Percentiles rank a stretch among this genome's conserved stretches.
Evolutionary conservation across 2,329 filamentous ascomycete species (phyloP).

Genomic region (Raffaelea deltoideospora): DNA sequence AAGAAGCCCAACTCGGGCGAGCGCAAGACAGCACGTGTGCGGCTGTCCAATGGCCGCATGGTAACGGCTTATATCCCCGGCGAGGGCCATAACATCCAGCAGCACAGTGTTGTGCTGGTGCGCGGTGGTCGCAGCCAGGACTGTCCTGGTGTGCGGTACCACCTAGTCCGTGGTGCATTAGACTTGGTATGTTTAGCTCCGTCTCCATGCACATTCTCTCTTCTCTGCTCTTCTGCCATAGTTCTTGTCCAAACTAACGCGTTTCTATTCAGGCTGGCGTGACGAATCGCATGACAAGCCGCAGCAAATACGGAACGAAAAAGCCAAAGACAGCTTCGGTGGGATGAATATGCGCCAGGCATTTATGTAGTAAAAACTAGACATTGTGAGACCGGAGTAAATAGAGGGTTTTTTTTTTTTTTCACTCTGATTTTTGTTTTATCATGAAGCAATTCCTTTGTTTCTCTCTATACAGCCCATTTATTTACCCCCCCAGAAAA

Average conservation of each 20-base stretch:
- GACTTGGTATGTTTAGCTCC: slow-evolving; percentile 58
- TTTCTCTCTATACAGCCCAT: too few species aligned
- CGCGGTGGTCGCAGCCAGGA: slow-evolving; percentile 85
- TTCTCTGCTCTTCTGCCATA: neutral
- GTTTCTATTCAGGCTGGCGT: slow-evolving; percentile 60
- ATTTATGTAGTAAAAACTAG: too few species aligned
- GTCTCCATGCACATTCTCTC: neutral
- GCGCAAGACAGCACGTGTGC: slow-evolving; percentile 84
- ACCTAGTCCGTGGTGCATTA: slow-evolving; percentile 77
- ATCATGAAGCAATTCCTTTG: too few species aligned
- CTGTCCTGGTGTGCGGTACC: slow-evolving; percentile 96
- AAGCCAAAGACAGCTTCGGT: slow-evolving; percentile 76
- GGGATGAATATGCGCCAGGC: slow-evolving; percentile 17
- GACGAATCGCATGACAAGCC: slow-evolving; percentile 62
- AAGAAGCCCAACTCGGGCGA: slow-evolving; percentile 99
- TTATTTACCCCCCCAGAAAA: too few species aligned
- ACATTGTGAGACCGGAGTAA: too few species aligned
- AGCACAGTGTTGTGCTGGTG: slow-evolving; percentile 96
- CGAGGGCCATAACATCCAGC: slow-evolving; percentile 97
- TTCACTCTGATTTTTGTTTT: too few species aligned
- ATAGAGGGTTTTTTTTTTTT: too few species aligned
- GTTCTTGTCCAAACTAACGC: neutral
- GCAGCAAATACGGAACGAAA: slow-evolving; percentile 97
- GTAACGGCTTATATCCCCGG: slow-evolving; percentile 92
- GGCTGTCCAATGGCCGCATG: slow-evolving; percentile 72